Evolutionary conservation across 768 basidiomycete genomes (phyloP).

Genomic region (Galerina marginata): DNA sequence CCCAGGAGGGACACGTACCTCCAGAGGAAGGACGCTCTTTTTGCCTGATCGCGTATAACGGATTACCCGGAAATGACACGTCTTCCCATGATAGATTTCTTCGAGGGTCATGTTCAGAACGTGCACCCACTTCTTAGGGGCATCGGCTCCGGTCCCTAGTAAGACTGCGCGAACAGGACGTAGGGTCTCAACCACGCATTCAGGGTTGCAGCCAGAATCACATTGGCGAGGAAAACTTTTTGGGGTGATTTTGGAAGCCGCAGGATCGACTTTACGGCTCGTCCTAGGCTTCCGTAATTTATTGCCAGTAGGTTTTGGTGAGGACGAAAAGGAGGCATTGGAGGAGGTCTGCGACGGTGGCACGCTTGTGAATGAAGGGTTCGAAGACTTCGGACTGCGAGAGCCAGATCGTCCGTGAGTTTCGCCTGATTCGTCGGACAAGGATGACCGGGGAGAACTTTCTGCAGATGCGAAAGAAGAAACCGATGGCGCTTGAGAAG

Average conservation of each 20-base stretch:
- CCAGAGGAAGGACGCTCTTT: constrained; percentile 53
- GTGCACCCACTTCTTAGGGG: constrained; percentile 44
- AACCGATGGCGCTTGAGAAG: constrained; percentile 10
- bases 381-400: constrained; percentile 7
- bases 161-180: constrained; percentile 24
- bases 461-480: constrained; percentile 12
- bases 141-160: constrained; percentile 33
- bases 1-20: constrained; percentile 59
- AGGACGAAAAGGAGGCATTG: constrained; percentile 8
- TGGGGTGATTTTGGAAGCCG: constrained; percentile 20
- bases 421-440: constrained; percentile 9
- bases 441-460: constrained; percentile 17
- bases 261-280: constrained; percentile 16
- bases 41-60: constrained; percentile 51
- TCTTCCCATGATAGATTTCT: constrained; percentile 58
- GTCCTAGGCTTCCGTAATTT: constrained; percentile 31
- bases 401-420: constrained; percentile 12
- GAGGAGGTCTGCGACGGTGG: neutral
- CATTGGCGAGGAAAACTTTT: constrained; percentile 15
- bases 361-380: constrained; percentile 14
- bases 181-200: constrained; percentile 24
- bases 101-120: constrained; percentile 59
- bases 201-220: constrained; percentile 18
- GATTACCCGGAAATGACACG: constrained; percentile 57
- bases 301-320: constrained; percentile 23